A percentile compares a stretch with the other conserved stretches of the same genome.
These are phyloP conservation scores for Penicillium italicum DNA, from an alignment of 2,329 filamentous ascomycete species.

Conservation along the genomic window DNA sequence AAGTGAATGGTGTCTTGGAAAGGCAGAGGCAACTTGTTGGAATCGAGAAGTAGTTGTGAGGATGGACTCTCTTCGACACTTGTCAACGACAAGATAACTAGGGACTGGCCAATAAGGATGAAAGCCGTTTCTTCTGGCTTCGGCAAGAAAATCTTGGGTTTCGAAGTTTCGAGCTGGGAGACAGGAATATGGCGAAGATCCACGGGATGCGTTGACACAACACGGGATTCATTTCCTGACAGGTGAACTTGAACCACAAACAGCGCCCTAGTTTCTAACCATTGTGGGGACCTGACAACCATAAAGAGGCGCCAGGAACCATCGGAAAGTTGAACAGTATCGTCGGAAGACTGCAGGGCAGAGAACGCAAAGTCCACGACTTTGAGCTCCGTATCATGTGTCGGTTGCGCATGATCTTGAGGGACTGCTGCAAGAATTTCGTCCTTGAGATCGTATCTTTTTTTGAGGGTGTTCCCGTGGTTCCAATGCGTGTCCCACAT, in stretches of 20 bases:
- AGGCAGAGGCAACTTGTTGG: conserved; percentile 58
- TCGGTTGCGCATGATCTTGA: conserved; percentile 50
- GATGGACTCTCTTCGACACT: conserved; percentile 67
- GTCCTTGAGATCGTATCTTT: conserved; percentile 67
- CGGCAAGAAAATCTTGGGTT: conserved; percentile 72
- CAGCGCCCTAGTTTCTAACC: conserved; percentile 57
- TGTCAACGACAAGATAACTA: conserved; percentile 72
- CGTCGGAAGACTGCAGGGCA: conserved; percentile 16
- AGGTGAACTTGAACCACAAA: conserved; percentile 70
- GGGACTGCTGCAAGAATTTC: conserved; percentile 62
- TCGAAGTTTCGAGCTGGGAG: conserved; percentile 34
- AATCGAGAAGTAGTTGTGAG: conserved; percentile 68
- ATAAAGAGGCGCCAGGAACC: conserved; percentile 56
- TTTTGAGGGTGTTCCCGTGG: conserved; percentile 71
- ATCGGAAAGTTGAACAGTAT: conserved; percentile 46
- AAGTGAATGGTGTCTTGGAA: conserved; percentile 90
- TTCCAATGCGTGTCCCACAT: conserved; percentile 87
- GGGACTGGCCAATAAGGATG: conserved; percentile 71
- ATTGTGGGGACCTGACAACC: conserved; percentile 56
- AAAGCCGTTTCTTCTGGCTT: conserved; percentile 76
- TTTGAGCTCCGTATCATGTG: conserved; percentile 61
- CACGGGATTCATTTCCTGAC: conserved; percentile 48
- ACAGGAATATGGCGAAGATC: conserved; percentile 59
- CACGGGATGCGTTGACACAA: conserved; percentile 67
- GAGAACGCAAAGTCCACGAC: conserved; percentile 75